These are phyloP conservation scores for Hysterium pulicare DNA, from an alignment of 2,329 filamentous ascomycete species.

Conservation along the genomic window DNA sequence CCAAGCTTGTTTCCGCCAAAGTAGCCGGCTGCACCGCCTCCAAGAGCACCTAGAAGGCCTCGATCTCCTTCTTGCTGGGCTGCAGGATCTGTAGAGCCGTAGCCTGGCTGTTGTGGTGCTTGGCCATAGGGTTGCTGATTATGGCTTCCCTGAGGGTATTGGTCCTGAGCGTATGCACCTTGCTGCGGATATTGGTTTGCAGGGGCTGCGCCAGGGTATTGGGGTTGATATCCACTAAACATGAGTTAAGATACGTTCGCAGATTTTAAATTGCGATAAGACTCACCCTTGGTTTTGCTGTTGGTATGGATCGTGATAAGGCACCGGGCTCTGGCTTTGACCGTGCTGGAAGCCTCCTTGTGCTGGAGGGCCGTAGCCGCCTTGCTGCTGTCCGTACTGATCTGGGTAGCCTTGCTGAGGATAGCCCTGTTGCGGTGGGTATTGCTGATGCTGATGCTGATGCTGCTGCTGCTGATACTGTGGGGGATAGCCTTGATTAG, in stretches of 20 bases:
- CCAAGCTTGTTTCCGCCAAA: slow-evolving; percentile 55
- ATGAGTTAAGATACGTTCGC: slow-evolving; percentile 13
- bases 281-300: slow-evolving; percentile 28
- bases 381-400: slow-evolving; percentile 29
- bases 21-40: slow-evolving; percentile 56
- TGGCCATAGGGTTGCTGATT: slow-evolving; percentile 28
- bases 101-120: slow-evolving; percentile 34
- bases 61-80: slow-evolving; percentile 53
- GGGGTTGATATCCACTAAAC: slow-evolving; percentile 27
- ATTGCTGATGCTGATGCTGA: slow-evolving; percentile 26
- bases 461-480: slow-evolving; percentile 13
- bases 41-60: slow-evolving; percentile 55
- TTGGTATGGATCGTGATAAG: slow-evolving; percentile 26
- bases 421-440: slow-evolving; percentile 32
- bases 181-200: slow-evolving; percentile 41
- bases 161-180: slow-evolving; percentile 37
- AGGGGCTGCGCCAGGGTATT: slow-evolving; percentile 30
- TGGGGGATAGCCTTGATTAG: slow-evolving; percentile 7
- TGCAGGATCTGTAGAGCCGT: slow-evolving; percentile 44
- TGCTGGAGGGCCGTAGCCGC: slow-evolving; percentile 45
- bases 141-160: slow-evolving; percentile 33
- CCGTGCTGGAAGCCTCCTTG: slow-evolving; percentile 51
- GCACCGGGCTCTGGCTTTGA: slow-evolving; percentile 25
- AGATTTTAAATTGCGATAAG: slow-evolving; percentile 18
- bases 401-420: slow-evolving; percentile 32